phyloP scores from a whole-genome alignment of 23 red algal species.

The Agarophyton chilense region DNA sequence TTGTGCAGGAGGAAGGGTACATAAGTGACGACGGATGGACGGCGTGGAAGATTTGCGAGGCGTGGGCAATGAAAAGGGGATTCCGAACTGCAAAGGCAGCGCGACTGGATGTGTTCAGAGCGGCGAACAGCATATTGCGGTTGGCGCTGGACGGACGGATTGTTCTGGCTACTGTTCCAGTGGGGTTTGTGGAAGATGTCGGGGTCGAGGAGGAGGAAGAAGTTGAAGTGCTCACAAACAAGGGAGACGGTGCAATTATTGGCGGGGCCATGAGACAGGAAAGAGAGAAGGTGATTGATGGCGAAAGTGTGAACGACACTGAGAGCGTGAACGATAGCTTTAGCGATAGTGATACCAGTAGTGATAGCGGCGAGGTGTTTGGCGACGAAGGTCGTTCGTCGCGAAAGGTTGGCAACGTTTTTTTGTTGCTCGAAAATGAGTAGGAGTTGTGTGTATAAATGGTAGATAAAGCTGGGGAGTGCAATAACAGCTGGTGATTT shows the following conservation, averaged over 20 bases:
- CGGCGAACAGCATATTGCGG: slow-evolving; percentile 73
- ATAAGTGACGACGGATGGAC: slow-evolving; percentile 57
- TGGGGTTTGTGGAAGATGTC: slow-evolving; percentile 35
- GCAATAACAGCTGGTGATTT: no score
- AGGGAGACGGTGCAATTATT: not conserved
- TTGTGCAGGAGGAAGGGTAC: slow-evolving; percentile 37
- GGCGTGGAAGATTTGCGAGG: slow-evolving; percentile 79
- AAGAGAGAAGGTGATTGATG: no score
- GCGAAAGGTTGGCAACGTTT: not conserved
- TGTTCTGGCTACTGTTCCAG: slow-evolving; percentile 69
- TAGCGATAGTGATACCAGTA: not conserved
- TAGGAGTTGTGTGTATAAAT: not conserved
- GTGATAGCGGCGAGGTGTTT: not conserved
- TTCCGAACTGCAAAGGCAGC: slow-evolving; percentile 80
- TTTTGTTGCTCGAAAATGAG: slow-evolving; percentile 8
- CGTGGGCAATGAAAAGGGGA: slow-evolving; percentile 73
- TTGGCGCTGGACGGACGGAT: slow-evolving; percentile 67
- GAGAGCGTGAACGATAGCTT: not conserved
- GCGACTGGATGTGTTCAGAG: slow-evolving; percentile 63
- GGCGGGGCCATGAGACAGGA: no score
- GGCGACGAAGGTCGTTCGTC: not conserved
- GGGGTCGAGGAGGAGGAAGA: not conserved
- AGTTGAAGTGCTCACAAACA: not conserved
- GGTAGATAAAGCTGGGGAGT: no score
- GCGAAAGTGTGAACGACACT: not conserved